Evolutionary conservation across 1,139 yeast species (phyloP).

Genomic region (Candida sp.): DNA sequence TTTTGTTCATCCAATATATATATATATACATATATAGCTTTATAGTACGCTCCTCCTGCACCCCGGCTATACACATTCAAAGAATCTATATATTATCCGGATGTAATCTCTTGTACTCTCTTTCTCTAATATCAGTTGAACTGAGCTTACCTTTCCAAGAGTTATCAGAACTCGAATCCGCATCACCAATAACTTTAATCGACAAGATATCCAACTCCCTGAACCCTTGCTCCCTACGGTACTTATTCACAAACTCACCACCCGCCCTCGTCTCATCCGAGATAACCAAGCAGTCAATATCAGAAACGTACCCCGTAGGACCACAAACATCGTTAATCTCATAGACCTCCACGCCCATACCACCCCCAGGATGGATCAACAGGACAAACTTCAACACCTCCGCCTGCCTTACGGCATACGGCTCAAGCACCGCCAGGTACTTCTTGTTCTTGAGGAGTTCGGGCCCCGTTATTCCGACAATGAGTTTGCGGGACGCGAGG

Average conservation of each 20-base stretch:
- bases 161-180: constrained; percentile 47
- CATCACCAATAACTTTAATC: constrained; percentile 72
- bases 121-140: constrained; percentile 62
- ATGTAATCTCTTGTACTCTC: constrained; percentile 15
- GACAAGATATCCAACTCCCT: constrained; percentile 56
- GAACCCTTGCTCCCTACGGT: constrained; percentile 62
- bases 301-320: constrained; percentile 82
- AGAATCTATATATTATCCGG: not conserved
- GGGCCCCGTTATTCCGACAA: constrained; percentile 86
- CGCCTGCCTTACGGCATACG: constrained; percentile 53
- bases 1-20: constrained; percentile 3
- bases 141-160: constrained; percentile 78
- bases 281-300: constrained; percentile 80
- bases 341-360: constrained; percentile 34
- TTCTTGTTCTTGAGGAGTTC: constrained; percentile 76
- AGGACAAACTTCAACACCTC: no score
- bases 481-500: constrained; percentile 55
- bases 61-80: not conserved
- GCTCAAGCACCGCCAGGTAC: constrained; percentile 66
- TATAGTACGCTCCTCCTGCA: not conserved
- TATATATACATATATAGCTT: no score
- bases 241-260: constrained; percentile 70
- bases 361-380: no score
- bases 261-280: constrained; percentile 84
- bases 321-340: constrained; percentile 91